phyloP scores from a whole-genome alignment of 1,284 basidiomycete genomes.

The Moesziomyces parantarcticus region DNA sequence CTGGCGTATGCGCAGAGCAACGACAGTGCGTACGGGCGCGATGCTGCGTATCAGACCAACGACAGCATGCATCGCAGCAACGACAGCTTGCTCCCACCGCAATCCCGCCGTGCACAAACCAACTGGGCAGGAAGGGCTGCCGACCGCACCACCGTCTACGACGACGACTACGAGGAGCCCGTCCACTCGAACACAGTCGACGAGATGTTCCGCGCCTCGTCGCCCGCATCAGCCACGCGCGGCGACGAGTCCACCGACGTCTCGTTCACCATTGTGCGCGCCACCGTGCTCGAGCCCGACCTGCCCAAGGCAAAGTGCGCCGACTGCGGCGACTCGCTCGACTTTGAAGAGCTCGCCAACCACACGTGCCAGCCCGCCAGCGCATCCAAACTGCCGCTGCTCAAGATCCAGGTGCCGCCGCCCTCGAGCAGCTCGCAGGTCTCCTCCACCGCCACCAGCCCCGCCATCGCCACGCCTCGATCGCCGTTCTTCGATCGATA shows the following conservation, averaged over 20 bases:
- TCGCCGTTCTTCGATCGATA: slow-evolving; percentile 55
- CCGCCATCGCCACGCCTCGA: slow-evolving; percentile 18
- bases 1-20: slow-evolving; percentile 21
- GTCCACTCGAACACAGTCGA: slow-evolving; percentile 1
- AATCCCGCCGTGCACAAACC: background rate
- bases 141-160: slow-evolving; percentile 40
- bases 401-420: slow-evolving; percentile 30
- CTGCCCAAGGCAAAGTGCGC: slow-evolving; percentile 59
- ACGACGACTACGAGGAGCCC: slow-evolving; percentile 48
- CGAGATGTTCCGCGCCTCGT: slow-evolving; percentile 4
- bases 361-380: slow-evolving; percentile 40
- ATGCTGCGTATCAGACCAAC: too few species aligned
- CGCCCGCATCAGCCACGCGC: slow-evolving; percentile 13
- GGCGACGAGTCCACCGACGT: slow-evolving; percentile 13
- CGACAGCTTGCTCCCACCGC: background rate
- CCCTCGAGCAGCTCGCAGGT: slow-evolving; percentile 15
- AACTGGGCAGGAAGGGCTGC: slow-evolving; percentile 5
- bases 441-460: slow-evolving; percentile 17
- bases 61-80: too few species aligned
- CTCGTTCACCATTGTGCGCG: slow-evolving; percentile 27
- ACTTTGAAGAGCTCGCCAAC: slow-evolving; percentile 53
- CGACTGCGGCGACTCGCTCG: slow-evolving; percentile 52
- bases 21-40: slow-evolving; percentile 9
- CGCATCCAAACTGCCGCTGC: slow-evolving; percentile 17
- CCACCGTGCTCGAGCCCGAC: slow-evolving; percentile 42